phyloP scores from a whole-genome alignment of 169 alveolate genomes.

The Babesia microti region DNA sequence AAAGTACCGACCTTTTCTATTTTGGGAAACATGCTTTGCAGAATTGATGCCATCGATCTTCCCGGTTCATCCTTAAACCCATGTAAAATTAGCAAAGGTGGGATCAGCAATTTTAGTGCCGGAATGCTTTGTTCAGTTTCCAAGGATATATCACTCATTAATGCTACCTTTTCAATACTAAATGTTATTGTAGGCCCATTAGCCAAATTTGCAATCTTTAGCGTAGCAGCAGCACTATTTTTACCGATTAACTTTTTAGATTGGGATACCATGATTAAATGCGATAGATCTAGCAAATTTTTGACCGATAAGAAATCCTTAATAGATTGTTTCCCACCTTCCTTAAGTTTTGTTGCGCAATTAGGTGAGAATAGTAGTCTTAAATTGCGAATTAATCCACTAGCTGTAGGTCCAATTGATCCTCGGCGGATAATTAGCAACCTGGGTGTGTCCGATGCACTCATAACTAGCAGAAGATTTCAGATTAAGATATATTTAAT shows the following conservation, averaged over 20 bases:
- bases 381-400: slow-evolving; percentile 23
- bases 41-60: no score
- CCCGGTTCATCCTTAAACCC: no score
- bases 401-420: slow-evolving; percentile 12
- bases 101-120: slow-evolving; percentile 14
- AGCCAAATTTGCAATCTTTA: slow-evolving; percentile 32
- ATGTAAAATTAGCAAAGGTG: slow-evolving; percentile 28
- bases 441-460: slow-evolving; percentile 33
- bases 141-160: slow-evolving; percentile 29
- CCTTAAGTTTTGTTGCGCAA: slow-evolving; percentile 23
- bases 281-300: slow-evolving; percentile 31
- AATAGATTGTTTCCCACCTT: slow-evolving; percentile 21
- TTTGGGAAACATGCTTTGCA: no score
- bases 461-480: no score
- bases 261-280: slow-evolving; percentile 20
- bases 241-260: no score
- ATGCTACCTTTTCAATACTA: slow-evolving; percentile 13
- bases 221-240: slow-evolving; percentile 23
- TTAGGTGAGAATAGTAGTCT: slow-evolving; percentile 33
- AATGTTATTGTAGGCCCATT: slow-evolving; percentile 35
- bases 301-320: slow-evolving; percentile 34
- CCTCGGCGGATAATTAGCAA: slow-evolving; percentile 35
- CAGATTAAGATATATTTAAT: no score
- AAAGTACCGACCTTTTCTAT: no score
- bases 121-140: slow-evolving; percentile 16